Evolutionary conservation across 768 basidiomycete species (phyloP).

Genomic region (Mycena crocata): DNA sequence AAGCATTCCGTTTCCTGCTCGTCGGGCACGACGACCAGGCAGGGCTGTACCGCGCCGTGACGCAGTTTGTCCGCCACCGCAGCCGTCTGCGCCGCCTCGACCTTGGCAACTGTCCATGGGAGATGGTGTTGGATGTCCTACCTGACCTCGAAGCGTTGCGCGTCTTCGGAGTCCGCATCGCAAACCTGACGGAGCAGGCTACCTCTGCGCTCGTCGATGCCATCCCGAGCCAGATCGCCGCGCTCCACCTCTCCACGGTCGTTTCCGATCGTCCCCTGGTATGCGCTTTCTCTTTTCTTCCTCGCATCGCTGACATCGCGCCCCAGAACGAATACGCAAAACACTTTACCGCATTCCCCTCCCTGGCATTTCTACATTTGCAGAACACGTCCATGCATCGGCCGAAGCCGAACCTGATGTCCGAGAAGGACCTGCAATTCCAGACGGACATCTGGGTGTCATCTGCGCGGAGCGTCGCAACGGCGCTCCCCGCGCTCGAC

Average conservation of each 20-base stretch:
- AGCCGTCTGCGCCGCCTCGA: slow-evolving; percentile 65
- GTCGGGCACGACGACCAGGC: slow-evolving; percentile 72
- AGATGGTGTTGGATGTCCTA: slow-evolving; percentile 62
- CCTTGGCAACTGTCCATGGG: slow-evolving; percentile 75
- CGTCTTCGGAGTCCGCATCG: slow-evolving; percentile 69
- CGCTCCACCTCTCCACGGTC: slow-evolving; percentile 63
- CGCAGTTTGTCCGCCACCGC: slow-evolving; percentile 63
- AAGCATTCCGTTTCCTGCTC: slow-evolving; percentile 71
- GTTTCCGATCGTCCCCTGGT: slow-evolving; percentile 65
- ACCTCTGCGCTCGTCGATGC: slow-evolving; percentile 52
- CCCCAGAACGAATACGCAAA: slow-evolving; percentile 65
- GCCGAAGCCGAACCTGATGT: slow-evolving; percentile 67
- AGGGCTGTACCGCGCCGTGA: slow-evolving; percentile 64
- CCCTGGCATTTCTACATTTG: slow-evolving; percentile 71
- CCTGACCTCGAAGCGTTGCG: slow-evolving; percentile 64
- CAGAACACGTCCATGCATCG: slow-evolving; percentile 59
- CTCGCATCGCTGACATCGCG: background rate
- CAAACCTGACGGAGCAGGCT: slow-evolving; percentile 55
- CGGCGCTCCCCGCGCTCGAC: slow-evolving; percentile 63
- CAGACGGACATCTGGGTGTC: slow-evolving; percentile 69
- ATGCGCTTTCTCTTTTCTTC: slow-evolving; percentile 33
- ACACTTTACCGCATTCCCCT: slow-evolving; percentile 58
- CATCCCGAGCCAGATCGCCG: slow-evolving; percentile 61
- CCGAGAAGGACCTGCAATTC: slow-evolving; percentile 67
- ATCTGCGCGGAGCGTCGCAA: slow-evolving; percentile 62